Evolutionary conservation across 2,329 filamentous ascomycete genomes (phyloP).

Genomic region (Boeremia lycopersici): DNA sequence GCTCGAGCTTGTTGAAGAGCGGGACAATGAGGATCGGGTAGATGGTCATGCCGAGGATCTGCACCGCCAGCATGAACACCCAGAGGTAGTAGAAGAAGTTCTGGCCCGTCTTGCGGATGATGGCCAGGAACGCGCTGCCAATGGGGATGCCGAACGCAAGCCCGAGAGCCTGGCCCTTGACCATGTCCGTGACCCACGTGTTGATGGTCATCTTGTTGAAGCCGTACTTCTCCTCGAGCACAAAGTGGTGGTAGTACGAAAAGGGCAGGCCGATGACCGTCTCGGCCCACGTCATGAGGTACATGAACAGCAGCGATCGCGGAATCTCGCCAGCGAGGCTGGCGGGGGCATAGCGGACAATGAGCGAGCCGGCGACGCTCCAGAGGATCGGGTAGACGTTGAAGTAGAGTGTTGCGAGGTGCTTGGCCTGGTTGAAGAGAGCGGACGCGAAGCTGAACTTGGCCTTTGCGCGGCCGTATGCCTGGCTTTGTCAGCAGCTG

Average conservation of each 20-base stretch:
- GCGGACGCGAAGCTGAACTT: constrained; percentile 82
- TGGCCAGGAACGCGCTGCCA: constrained; percentile 88
- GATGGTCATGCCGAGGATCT: constrained; percentile 93
- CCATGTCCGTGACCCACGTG: constrained; percentile 85
- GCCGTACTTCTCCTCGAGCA: constrained; percentile 94
- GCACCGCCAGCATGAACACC: constrained; percentile 86
- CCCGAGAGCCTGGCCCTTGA: constrained; percentile 86
- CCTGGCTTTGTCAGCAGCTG: constrained; percentile 50
- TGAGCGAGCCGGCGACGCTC: constrained; percentile 76
- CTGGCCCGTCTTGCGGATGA: constrained; percentile 91
- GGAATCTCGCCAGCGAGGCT: constrained; percentile 90
- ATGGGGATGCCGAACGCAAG: constrained; percentile 84
- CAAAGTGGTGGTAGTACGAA: constrained; percentile 91
- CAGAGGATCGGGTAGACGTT: constrained; percentile 92
- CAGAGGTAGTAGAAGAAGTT: constrained; percentile 98
- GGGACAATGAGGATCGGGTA: constrained; percentile 95
- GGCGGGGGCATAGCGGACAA: constrained; percentile 75
- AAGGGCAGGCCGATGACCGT: constrained; percentile 79
- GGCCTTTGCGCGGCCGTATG: constrained; percentile 94
- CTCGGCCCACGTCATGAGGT: constrained; percentile 82
- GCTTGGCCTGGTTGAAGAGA: constrained; percentile 86
- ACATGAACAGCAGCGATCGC: constrained; percentile 90
- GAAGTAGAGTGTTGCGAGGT: constrained; percentile 85
- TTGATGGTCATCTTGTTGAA: constrained; percentile 98
- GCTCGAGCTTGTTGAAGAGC: constrained; percentile 97